phyloP scores from a whole-genome alignment of 352 stramenopile species.

The Hyphochytrium catenoides region DNA sequence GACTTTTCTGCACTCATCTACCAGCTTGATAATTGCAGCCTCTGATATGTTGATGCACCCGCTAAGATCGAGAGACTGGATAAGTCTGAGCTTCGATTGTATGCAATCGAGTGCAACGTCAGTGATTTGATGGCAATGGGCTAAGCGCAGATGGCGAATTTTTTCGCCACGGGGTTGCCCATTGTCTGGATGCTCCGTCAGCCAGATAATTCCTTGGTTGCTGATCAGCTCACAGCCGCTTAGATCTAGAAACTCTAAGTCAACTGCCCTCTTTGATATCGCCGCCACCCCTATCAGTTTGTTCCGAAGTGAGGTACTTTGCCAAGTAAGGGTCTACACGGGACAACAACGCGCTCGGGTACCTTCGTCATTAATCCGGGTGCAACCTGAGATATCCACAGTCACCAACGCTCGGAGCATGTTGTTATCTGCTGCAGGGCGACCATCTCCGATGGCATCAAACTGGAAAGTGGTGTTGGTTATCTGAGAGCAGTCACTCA shows the following conservation, averaged over 20 bases:
- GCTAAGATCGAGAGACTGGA: slow-evolving; percentile 50
- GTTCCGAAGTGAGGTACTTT: slow-evolving; percentile 9
- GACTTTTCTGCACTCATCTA: slow-evolving; percentile 32
- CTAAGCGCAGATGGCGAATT: slow-evolving; percentile 36
- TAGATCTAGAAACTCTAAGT: slow-evolving; percentile 10
- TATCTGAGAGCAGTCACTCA: slow-evolving; percentile 45
- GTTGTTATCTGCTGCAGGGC: slow-evolving; percentile 43
- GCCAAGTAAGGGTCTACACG: too few species aligned
- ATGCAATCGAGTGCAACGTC: slow-evolving; percentile 23
- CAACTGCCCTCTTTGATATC: too few species aligned
- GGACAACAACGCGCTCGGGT: too few species aligned
- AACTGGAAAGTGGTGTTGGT: slow-evolving; percentile 55
- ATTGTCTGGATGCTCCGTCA: slow-evolving; percentile 38
- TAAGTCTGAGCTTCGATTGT: slow-evolving; percentile 20
- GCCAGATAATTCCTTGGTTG: slow-evolving; percentile 25
- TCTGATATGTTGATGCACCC: slow-evolving; percentile 48
- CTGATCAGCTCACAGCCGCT: slow-evolving; percentile 17
- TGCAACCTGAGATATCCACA: slow-evolving; percentile 31
- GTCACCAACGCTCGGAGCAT: slow-evolving; percentile 27
- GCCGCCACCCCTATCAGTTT: slow-evolving; percentile 2
- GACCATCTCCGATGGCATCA: slow-evolving; percentile 48
- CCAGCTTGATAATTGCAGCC: slow-evolving; percentile 30
- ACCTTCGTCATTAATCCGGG: slow-evolving; percentile 12
- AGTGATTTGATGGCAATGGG: slow-evolving; percentile 43
- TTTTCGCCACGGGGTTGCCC: slow-evolving; percentile 15